Base-by-base conservation (phyloP, 164 flowering plant species). In the Chloranthus sessilifolius region DNA sequence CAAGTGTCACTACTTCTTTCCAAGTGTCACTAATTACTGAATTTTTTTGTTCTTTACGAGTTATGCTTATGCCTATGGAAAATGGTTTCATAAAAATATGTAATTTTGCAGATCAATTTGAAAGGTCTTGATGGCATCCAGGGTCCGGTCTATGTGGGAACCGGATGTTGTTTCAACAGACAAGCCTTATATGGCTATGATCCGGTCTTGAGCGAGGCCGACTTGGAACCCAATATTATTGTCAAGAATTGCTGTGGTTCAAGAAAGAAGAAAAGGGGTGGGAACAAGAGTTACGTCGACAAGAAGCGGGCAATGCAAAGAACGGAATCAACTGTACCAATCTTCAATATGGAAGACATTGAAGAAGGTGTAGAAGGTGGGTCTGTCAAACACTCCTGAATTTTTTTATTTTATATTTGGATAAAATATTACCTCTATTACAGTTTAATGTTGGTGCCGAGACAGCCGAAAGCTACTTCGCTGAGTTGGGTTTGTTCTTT, bases 71-170 rank as follows among this genome's bases (percentile, higher is more conserved):
- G n/a, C n/a, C n/a, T n/a, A n/a, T 14, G 37, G 25, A 14, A 24
- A 19, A 11, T 25, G 15, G 19, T 16, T 35, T 44, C 39, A 44
- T 39, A 16, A 14, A 45, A 6, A 48, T 33, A 16, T 31, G 43
- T 3, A 37, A 4, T 53, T 22, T 39, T 67, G 62, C 77, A 92
- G 98, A 83, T 92, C 56, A 92, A 92, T 74, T 70, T 92, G 91
- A 92, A 92, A 66, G 98, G 95, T 47, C 63, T 72, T 61, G 98
- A 92, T 75, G 98, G 98, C 57, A 69, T 92, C 62, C 99, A 92
- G 60, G 99, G 99, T 25, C 99, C 99, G 16, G 91, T 92, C 22
- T 92, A 92, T 59, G 99, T 92, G 70, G 99, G 99, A 47, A 92
- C 99, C 12, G 99, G 99, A 22, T 85, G 95, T 53, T 86, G 95